Percentiles rank a stretch among this genome's conserved stretches.
phyloP scores from a whole-genome alignment of 208 protist genomes.

The Leptomonas seymouri region DNA sequence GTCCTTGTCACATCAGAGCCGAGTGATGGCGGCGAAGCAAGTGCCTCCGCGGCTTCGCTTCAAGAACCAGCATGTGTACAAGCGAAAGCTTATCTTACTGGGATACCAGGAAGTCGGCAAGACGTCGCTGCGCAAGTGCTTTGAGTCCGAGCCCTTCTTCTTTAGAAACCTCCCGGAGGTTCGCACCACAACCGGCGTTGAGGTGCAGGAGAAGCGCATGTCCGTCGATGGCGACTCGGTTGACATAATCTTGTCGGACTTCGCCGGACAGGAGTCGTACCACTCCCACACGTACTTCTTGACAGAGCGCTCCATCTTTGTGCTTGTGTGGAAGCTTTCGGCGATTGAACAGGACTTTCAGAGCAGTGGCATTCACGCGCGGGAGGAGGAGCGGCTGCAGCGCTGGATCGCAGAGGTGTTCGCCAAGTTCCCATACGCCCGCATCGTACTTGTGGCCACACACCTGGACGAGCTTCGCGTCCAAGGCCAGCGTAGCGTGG shows the following conservation, averaged over 20 bases:
- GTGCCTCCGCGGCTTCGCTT: constrained; percentile 38
- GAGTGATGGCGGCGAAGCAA: constrained; percentile 17
- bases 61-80: constrained; percentile 66
- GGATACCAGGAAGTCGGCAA: constrained; percentile 92
- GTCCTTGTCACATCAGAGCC: constrained; percentile 19
- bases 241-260: constrained; percentile 81
- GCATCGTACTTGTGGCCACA: constrained; percentile 83
- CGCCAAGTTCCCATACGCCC: constrained; percentile 77
- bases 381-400: constrained; percentile 86
- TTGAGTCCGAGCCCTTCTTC: constrained; percentile 86
- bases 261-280: constrained; percentile 89
- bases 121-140: constrained; percentile 89
- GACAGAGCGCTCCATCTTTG: constrained; percentile 84
- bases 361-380: constrained; percentile 72
- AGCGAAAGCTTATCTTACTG: constrained; percentile 84
- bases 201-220: constrained; percentile 69
- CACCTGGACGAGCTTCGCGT: constrained; percentile 91
- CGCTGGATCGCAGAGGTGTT: constrained; percentile 89
- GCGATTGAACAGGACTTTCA: constrained; percentile 86
- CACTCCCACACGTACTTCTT: constrained; percentile 89
- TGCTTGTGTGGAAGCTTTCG: constrained; percentile 91
- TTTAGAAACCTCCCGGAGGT: constrained; percentile 81
- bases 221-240: constrained; percentile 57
- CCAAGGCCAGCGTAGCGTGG: constrained; percentile 79
- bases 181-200: constrained; percentile 80